These are phyloP conservation scores for Thalassiosira hispida DNA, from an alignment of 352 stramenopile species.

Conservation along the genomic window DNA sequence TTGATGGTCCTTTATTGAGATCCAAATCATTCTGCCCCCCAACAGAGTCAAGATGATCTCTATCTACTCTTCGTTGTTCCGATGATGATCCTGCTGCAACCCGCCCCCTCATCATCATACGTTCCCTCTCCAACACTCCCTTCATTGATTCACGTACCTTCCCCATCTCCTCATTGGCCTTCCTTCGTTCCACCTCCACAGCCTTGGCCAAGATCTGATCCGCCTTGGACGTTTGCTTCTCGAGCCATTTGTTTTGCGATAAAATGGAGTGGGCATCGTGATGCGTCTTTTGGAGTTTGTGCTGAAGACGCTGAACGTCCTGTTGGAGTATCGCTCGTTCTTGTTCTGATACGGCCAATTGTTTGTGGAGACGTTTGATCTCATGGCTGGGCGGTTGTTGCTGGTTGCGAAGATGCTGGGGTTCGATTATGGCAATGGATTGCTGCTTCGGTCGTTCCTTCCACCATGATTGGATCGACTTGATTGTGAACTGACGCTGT, in stretches of 20 bases:
- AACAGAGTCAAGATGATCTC: background rate
- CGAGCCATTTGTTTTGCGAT: constrained; percentile 52
- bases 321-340: constrained; percentile 36
- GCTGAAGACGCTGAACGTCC: constrained; percentile 38
- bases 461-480: constrained; percentile 60
- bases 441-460: constrained; percentile 40
- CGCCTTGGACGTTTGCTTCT: constrained; percentile 33
- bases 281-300: constrained; percentile 40
- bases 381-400: constrained; percentile 27
- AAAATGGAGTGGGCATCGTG: constrained; percentile 26
- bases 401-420: constrained; percentile 28
- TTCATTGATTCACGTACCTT: constrained; percentile 40
- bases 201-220: constrained; percentile 32
- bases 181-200: constrained; percentile 40
- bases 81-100: background rate
- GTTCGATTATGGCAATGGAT: constrained; percentile 49
- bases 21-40: constrained; percentile 36
- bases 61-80: background rate
- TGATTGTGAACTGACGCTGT: constrained; percentile 41
- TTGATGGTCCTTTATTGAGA: constrained; percentile 11
- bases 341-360: constrained; percentile 49
- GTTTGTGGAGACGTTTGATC: constrained; percentile 46
- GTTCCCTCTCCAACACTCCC: constrained; percentile 38
- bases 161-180: constrained; percentile 42
- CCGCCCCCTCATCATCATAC: constrained; percentile 43